A percentile compares a stretch with the other conserved stretches of the same genome.
Evolutionary conservation across 2,329 filamentous ascomycete species (phyloP).

Genomic region (Cladosporium colombiae): DNA sequence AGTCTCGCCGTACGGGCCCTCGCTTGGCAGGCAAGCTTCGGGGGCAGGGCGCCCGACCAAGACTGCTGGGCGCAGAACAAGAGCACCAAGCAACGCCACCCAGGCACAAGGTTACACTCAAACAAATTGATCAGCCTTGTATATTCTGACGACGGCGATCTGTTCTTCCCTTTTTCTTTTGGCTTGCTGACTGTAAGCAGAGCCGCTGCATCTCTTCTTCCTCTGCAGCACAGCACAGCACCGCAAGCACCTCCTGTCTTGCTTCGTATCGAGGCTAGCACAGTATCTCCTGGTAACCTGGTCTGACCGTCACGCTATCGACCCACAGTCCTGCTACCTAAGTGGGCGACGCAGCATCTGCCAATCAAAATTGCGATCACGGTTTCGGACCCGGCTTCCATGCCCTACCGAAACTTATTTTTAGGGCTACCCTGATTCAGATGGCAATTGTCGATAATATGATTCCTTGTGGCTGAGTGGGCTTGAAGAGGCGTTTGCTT

Average conservation of each 20-base stretch:
- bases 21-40: slow-evolving; percentile 7
- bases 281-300: slow-evolving; percentile 11
- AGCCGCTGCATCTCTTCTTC: neutral
- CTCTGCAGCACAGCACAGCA: neutral
- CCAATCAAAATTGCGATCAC: neutral
- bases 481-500: slow-evolving; percentile 6
- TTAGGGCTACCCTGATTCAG: slow-evolving; percentile 6
- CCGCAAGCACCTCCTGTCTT: neutral
- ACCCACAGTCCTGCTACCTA: slow-evolving; percentile 8
- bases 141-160: neutral
- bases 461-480: neutral
- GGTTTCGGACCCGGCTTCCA: neutral
- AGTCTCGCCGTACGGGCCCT: slow-evolving; percentile 3
- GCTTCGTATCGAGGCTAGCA: slow-evolving; percentile 15
- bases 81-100: slow-evolving; percentile 18
- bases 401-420: neutral
- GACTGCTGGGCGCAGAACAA: slow-evolving; percentile 11
- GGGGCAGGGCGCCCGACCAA: neutral
- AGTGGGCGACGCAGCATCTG: neutral
- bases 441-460: slow-evolving; percentile 2
- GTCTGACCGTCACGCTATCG: slow-evolving; percentile 18
- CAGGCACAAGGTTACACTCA: slow-evolving; percentile 8
- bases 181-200: neutral
- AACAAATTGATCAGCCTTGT: slow-evolving; percentile 7
- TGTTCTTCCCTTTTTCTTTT: neutral